A percentile compares a stretch with the other conserved stretches of the same genome.
These are phyloP conservation scores for Pisolithus sp. DNA, from an alignment of 768 basidiomycete genomes.

Conservation along the genomic window DNA sequence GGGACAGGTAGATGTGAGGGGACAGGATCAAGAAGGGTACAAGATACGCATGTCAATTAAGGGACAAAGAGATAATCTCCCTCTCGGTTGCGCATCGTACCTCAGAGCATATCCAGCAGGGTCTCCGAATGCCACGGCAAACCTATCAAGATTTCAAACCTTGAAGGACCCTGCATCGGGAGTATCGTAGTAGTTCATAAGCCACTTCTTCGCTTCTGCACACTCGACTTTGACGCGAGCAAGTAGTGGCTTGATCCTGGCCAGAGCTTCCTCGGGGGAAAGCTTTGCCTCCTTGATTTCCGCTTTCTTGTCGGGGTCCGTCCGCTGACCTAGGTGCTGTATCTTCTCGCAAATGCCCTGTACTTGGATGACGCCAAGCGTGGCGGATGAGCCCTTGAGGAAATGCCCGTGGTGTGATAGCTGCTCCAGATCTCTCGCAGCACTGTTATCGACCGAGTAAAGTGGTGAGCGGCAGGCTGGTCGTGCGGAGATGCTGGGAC, in stretches of 20 bases:
- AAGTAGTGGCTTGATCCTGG: conserved; percentile 51
- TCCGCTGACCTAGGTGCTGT: conserved; percentile 70
- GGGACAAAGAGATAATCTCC: conserved; percentile 19
- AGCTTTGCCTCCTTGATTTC: conserved; percentile 30
- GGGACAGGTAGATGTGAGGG: conserved; percentile 13
- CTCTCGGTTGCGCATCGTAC: conserved; percentile 15
- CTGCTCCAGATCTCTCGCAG: conserved; percentile 48
- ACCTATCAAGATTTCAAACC: not conserved
- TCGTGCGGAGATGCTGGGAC: conserved; percentile 28
- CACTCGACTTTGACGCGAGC: conserved; percentile 62
- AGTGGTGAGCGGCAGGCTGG: conserved; percentile 7
- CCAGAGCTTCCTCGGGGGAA: conserved; percentile 45
- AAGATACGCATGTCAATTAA: conserved; percentile 3
- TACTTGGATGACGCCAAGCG: conserved; percentile 78
- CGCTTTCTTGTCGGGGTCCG: conserved; percentile 48
- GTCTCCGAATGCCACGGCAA: not conserved
- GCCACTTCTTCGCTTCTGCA: conserved; percentile 56
- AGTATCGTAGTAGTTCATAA: conserved; percentile 36
- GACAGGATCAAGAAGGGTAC: conserved; percentile 11
- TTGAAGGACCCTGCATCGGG: not conserved
- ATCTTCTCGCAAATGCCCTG: conserved; percentile 85
- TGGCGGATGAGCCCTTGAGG: conserved; percentile 95
- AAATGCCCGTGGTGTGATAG: conserved; percentile 85
- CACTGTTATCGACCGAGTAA: conserved; percentile 32
- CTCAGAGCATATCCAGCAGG: not conserved